Evolutionary conservation across 1,284 basidiomycete species (phyloP).

Genomic region (Serendipita sp.): DNA sequence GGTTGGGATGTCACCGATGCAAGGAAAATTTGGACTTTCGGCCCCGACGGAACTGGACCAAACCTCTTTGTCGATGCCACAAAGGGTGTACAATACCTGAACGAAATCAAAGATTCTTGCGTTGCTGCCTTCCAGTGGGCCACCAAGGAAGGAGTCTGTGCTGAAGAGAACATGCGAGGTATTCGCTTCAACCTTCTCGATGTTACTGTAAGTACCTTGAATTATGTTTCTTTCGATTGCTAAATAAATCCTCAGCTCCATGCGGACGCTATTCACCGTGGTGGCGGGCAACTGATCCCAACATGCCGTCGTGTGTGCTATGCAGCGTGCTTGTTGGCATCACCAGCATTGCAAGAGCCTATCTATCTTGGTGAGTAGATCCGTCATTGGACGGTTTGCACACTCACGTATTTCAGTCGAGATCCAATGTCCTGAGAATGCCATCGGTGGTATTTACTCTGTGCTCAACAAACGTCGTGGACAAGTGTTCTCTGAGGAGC

Average conservation of each 20-base stretch:
- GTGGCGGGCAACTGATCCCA: constrained; percentile 97
- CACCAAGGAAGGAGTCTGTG: constrained; percentile 92
- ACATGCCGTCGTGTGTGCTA: constrained; percentile 93
- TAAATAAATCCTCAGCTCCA: constrained; percentile 47
- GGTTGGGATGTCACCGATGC: constrained; percentile 99
- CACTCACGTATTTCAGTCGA: constrained; percentile 43
- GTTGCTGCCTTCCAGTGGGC: constrained; percentile 99
- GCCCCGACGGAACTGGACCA: constrained; percentile 93
- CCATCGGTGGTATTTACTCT: constrained; percentile 96
- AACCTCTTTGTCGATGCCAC: constrained; percentile 97
- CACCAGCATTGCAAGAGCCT: constrained; percentile 90
- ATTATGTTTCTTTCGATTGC: constrained; percentile 9
- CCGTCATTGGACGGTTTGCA: not conserved
- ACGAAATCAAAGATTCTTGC: constrained; percentile 99
- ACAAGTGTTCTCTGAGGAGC: constrained; percentile 96
- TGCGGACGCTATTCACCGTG: constrained; percentile 98
- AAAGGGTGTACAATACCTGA: constrained; percentile 96
- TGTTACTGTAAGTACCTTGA: constrained; percentile 57
- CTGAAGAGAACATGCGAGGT: constrained; percentile 98
- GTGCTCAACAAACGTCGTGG: constrained; percentile 96
- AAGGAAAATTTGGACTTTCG: constrained; percentile 99
- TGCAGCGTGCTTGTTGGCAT: constrained; percentile 86
- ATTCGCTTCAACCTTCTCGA: constrained; percentile 92
- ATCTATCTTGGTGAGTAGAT: constrained; percentile 66
- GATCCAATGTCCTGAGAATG: constrained; percentile 96